These are phyloP conservation scores for Heritiera fomes DNA, from an alignment of 345 rosid species.

Conservation along the genomic window DNA sequence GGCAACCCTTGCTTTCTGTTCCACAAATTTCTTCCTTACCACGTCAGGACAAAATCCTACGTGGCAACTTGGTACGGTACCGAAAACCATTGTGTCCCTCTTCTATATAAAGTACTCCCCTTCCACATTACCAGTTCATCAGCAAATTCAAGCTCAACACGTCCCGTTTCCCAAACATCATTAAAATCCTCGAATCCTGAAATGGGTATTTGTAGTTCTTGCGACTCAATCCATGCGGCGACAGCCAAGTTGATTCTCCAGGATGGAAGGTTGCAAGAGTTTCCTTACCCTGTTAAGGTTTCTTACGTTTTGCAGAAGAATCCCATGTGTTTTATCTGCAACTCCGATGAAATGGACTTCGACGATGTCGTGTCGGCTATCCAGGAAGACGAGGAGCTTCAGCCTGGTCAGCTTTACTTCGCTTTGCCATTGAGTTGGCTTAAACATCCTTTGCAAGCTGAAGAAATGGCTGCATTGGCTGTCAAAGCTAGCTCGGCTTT, in stretches of 20 bases:
- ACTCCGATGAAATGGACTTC: slow-evolving; percentile 96
- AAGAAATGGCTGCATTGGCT: slow-evolving; percentile 98
- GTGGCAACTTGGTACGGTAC: slow-evolving; percentile 37
- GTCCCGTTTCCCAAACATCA: neutral
- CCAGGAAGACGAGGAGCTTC: slow-evolving; percentile 70
- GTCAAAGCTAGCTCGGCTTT: slow-evolving; percentile 95
- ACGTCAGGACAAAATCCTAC: slow-evolving; percentile 39
- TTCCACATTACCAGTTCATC: neutral
- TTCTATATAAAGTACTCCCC: slow-evolving; percentile 22
- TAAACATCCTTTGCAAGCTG: slow-evolving; percentile 62
- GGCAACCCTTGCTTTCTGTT: slow-evolving; percentile 46
- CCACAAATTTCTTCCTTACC: neutral
- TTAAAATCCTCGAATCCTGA: neutral
- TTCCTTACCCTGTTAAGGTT: slow-evolving; percentile 68
- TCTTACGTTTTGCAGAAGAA: slow-evolving; percentile 61
- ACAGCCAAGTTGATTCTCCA: slow-evolving; percentile 81
- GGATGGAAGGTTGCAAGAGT: slow-evolving; percentile 83
- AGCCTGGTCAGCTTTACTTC: slow-evolving; percentile 83
- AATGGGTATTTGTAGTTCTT: slow-evolving; percentile 93
- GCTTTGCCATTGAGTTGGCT: slow-evolving; percentile 70
- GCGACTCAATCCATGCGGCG: slow-evolving; percentile 61
- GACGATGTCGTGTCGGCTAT: slow-evolving; percentile 71
- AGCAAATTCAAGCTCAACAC: slow-evolving; percentile 9
- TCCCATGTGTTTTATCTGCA: slow-evolving; percentile 73
- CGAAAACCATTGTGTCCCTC: neutral